Evolutionary conservation across 2,329 filamentous ascomycete genomes (phyloP), one percentile per base, ranked within the genome.

Genomic region (Colletotrichum sp.): DNA sequence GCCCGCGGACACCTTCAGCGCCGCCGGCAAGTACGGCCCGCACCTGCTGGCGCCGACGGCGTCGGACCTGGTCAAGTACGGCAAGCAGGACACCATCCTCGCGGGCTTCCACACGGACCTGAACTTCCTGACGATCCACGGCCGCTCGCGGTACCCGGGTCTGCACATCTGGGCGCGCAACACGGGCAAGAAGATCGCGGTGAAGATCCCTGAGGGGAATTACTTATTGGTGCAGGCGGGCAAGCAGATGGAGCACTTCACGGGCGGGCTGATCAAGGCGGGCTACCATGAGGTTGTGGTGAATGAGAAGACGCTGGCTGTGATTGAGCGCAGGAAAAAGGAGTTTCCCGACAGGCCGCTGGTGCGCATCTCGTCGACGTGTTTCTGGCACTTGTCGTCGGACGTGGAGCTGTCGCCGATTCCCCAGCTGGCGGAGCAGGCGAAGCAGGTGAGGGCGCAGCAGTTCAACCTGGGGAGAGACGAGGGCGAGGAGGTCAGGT

Each of bases 121-220:
- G 74, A 92, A 92, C 86, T 92, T 92, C 82, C 86, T 92, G 69
- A 92, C 91, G 78, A 92, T 92, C 83, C 91, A 92, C 84, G 91
- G 91, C 72, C 91, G 91, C 78, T 91, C 89, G 34, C 89, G 91
- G 75, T 92, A 91, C 79, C 91, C 91, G 0, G 91, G 91, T 4
- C 86, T 92, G 78, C 88, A 92, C 84, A 89, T 92, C 80, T 92
- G 91, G 91, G 91, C 90, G 27, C 90, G 91, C 79, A 92, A 92
- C 87, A 92, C 90, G 3, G 91, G 91, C 61, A 86, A 85, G 77
- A 88, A 88, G 78, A 91, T 92, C 78, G 83, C 90, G 61, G 91
- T 92, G 77, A 87, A 88, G 83, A 92, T 92, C 78, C 91, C 91
- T 0, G 84, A 84, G 5, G 90, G 90, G 5, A 90, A 90, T 81